A percentile compares a stretch with the other conserved stretches of the same genome.
phyloP scores from a whole-genome alignment of 164 flowering plant species.

The Stephania japonica region DNA sequence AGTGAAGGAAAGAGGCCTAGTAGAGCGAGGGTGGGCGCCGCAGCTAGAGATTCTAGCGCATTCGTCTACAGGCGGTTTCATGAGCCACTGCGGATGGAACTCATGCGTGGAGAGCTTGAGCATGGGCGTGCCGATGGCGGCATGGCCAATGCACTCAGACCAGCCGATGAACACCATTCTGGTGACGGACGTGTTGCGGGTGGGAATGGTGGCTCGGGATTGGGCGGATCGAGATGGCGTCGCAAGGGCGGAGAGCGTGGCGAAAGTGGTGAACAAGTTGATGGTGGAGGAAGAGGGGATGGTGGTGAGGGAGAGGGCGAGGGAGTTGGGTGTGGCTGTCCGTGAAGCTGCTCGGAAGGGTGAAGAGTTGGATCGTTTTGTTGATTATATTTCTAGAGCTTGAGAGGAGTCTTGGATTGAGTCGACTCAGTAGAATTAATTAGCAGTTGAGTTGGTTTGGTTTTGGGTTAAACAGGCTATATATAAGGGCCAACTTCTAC shows the following conservation, averaged over 20 bases:
- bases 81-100: background rate
- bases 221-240: background rate
- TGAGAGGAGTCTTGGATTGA: background rate
- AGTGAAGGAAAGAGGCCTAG: background rate
- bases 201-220: background rate
- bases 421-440: no score
- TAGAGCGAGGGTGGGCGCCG: background rate
- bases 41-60: background rate
- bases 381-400: background rate
- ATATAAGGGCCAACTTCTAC: no score
- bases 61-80: background rate
- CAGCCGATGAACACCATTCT: background rate
- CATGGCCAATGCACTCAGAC: slow-evolving; percentile 1
- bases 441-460: no score
- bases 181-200: background rate
- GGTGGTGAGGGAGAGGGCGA: background rate
- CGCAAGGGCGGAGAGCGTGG: background rate
- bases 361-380: background rate
- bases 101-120: background rate
- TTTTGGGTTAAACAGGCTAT: no score
- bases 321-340: background rate
- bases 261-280: background rate
- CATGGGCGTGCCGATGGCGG: slow-evolving; percentile 1
- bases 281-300: background rate
- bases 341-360: background rate